Base-by-base conservation (phyloP, 768 basidiomycete genomes). In the Strobilomyces dryophilus region DNA sequence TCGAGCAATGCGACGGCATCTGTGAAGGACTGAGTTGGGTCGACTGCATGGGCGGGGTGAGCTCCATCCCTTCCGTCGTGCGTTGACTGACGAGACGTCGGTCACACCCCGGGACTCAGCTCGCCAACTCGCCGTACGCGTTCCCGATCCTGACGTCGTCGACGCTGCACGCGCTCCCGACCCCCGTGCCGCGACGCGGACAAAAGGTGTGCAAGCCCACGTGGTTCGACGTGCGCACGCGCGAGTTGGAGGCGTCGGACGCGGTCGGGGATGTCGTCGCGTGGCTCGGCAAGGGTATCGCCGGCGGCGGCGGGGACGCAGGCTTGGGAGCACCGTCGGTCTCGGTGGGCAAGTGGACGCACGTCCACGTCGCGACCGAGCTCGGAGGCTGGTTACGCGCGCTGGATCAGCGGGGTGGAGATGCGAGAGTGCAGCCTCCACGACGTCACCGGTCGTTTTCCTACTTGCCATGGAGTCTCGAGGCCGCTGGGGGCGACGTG, bases 201-300 rank as follows among this genome's bases (percentile, higher is more conserved):
- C 97, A 98, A 67, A 93, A 90, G 61, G 73, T 91, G 14, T 84
- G 77, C 73, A 98, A 98, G 71, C 91, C 93, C 4, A 81, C 83
- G 29, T 92, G 89, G 72, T 99, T 94, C 66, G 83, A 87, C 27
- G 72, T 70, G 39, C 71, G 84, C 14, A 70, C 73, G 27, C 76
- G 72, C 61, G 80, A 82, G 62, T 78, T 80, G 53, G 79, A 80
- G n/a, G 82, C 82, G 5, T 77, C 77, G 70, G 82, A 79, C 48
- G 81, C 76, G 18, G 74, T 89, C 34, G 71, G 75, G 48, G 79
- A 81, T 58, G 78, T 81, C 0, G 47, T 57, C 15, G 71, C 71
- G 41, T 90, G 90, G 90, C 68, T 88, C 17, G 66, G 73, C 14
- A 70, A 66, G 35, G 67, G 63, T n/a, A n/a, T n/a, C 8, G 50